Evolutionary conservation across 441 rosid genomes (phyloP).

Genomic region (Gossypium davidsonii): DNA sequence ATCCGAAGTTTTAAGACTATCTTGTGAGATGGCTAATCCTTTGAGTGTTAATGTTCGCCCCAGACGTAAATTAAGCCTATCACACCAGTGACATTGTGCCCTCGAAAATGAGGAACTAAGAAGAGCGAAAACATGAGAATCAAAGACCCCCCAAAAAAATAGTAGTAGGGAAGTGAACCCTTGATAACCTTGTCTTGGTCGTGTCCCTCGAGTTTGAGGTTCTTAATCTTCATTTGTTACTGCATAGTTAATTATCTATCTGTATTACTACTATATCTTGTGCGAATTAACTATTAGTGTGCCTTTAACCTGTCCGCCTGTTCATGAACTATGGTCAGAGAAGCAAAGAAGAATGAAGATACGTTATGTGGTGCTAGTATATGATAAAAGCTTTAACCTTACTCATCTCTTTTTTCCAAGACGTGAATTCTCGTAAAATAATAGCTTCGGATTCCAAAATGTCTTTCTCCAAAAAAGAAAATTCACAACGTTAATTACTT

Average conservation of each 20-base stretch:
- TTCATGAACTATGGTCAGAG: no score
- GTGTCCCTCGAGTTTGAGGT: slow-evolving; percentile 9
- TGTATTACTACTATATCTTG: neutral
- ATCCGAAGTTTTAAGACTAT: slow-evolving; percentile 59
- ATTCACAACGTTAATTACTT: neutral
- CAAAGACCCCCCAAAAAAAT: neutral
- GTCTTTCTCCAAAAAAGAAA: neutral
- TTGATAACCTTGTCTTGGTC: slow-evolving; percentile 9
- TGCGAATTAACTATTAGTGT: neutral
- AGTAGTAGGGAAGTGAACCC: neutral
- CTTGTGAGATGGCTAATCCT: slow-evolving; percentile 84
- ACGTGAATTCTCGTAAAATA: no score
- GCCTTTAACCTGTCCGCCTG: no score
- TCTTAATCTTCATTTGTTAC: neutral
- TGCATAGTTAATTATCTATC: neutral
- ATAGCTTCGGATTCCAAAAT: no score
- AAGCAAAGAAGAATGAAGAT: no score
- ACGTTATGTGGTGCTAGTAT: no score
- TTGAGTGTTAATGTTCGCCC: slow-evolving; percentile 38
- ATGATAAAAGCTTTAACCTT: no score
- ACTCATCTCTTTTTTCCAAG: no score
- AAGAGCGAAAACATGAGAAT: neutral
- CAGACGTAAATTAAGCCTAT: slow-evolving; percentile 23
- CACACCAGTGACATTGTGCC: no score
- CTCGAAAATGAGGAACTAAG: no score